These are phyloP conservation scores for Pythium scleroteichum DNA, from an alignment of 352 stramenopile genomes.

Conservation along the genomic window DNA sequence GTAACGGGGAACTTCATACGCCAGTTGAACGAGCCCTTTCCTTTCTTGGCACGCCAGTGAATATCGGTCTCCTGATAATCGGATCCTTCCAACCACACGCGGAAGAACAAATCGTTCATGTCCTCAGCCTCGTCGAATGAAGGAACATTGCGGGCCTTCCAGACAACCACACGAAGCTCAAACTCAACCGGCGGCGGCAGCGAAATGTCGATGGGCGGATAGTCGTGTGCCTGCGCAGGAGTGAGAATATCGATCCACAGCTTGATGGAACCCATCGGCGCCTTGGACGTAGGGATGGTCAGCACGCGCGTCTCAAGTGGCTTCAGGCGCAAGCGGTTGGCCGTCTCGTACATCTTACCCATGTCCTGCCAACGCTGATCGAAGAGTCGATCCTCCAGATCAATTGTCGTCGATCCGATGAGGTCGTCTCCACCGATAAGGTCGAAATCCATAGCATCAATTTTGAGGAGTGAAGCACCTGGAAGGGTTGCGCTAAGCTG, in stretches of 20 bases:
- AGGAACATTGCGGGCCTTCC: conserved; percentile 90
- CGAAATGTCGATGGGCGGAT: conserved; percentile 83
- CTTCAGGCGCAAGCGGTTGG: conserved; percentile 65
- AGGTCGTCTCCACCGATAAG: conserved; percentile 90
- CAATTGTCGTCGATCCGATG: conserved; percentile 92
- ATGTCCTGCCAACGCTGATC: conserved; percentile 87
- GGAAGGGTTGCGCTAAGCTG: conserved; percentile 84
- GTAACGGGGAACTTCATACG: conserved; percentile 93
- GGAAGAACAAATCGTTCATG: conserved; percentile 94
- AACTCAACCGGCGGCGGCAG: conserved; percentile 81
- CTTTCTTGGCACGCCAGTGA: conserved; percentile 93
- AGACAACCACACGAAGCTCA: conserved; percentile 93
- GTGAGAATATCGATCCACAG: conserved; percentile 93
- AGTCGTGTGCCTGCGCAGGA: conserved; percentile 69
- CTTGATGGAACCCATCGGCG: conserved; percentile 84
- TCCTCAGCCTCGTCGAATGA: conserved; percentile 85
- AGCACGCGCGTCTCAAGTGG: conserved; percentile 83
- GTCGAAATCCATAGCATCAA: conserved; percentile 91
- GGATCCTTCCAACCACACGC: conserved; percentile 84
- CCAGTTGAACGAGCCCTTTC: conserved; percentile 94
- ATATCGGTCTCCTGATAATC: conserved; percentile 90
- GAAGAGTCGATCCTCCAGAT: conserved; percentile 93
- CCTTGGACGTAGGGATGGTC: conserved; percentile 80
- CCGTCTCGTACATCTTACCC: conserved; percentile 83
- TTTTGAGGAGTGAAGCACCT: conserved; percentile 83